phyloP scores from a whole-genome alignment of 2,329 filamentous ascomycete species.

The Byssoonygena ceratinophila region DNA sequence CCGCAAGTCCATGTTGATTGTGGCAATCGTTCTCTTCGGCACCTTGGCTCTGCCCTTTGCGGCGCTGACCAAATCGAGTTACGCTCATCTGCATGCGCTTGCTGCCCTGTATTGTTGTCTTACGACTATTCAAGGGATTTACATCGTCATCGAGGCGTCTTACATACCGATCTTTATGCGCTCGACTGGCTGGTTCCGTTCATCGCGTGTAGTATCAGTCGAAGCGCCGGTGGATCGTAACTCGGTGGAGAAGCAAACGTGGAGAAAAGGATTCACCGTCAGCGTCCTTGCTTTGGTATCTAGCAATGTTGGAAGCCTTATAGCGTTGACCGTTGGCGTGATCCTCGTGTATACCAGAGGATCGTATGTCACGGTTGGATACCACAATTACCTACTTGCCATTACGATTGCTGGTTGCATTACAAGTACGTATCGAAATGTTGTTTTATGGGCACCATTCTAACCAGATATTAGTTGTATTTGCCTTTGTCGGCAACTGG shows the following conservation, averaged over 20 bases:
- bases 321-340: conserved; percentile 4
- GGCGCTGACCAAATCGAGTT: background rate
- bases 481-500: conserved; percentile 2
- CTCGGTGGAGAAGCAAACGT: conserved; percentile 1
- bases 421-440: background rate
- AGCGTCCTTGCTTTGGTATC: conserved; percentile 5
- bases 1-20: conserved; percentile 8
- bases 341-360: conserved; percentile 8
- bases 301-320: conserved; percentile 2
- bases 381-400: conserved; percentile 8
- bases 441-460: background rate
- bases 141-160: conserved; percentile 6
- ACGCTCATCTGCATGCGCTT: background rate
- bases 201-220: background rate
- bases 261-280: conserved; percentile 9
- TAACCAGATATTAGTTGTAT: background rate
- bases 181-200: conserved; percentile 6
- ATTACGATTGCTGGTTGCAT: conserved; percentile 8
- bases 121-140: conserved; percentile 7
- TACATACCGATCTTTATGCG: conserved; percentile 11
- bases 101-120: conserved; percentile 3
- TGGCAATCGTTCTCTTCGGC: conserved; percentile 3
- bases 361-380: conserved; percentile 5
- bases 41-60: conserved; percentile 6
- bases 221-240: background rate